Evolutionary conservation across 805 yeast genomes (phyloP).

Genomic region (Candida incommunis): DNA sequence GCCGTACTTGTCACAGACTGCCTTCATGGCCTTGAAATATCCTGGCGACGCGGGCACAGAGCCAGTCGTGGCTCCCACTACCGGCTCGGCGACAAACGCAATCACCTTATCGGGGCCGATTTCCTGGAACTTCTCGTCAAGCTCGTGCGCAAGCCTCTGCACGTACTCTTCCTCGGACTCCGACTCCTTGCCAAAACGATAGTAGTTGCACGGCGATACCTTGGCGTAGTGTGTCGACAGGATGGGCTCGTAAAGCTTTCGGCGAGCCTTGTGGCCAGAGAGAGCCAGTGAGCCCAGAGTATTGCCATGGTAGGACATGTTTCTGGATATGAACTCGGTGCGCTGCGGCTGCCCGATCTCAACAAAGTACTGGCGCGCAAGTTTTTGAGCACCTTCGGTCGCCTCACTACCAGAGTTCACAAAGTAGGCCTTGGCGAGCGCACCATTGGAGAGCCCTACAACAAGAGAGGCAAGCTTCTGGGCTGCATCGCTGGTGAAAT

Average conservation of each 20-base stretch:
- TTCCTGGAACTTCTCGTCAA: constrained; percentile 29
- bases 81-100: constrained; percentile 31
- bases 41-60: constrained; percentile 32
- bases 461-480: constrained; percentile 24
- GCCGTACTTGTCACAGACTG: constrained; percentile 37
- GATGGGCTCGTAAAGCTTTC: constrained; percentile 20
- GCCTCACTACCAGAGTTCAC: constrained; percentile 44
- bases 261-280: constrained; percentile 22
- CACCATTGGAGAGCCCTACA: background rate
- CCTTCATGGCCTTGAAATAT: constrained; percentile 32
- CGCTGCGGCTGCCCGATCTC: constrained; percentile 31
- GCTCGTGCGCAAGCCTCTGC: constrained; percentile 24
- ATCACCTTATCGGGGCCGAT: constrained; percentile 31
- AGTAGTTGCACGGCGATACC: constrained; percentile 18
- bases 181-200: constrained; percentile 19
- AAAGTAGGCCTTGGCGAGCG: constrained; percentile 18
- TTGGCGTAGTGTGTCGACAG: constrained; percentile 6
- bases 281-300: constrained; percentile 33
- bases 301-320: constrained; percentile 35
- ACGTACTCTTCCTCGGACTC: constrained; percentile 29
- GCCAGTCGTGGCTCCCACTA: constrained; percentile 34
- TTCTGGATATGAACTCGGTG: constrained; percentile 29
- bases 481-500: constrained; percentile 24
- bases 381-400: constrained; percentile 48
- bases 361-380: constrained; percentile 33